Conservation (phyloP, 768 basidiomycete genomes). For the Tylopilus plumbeoviolaceoides region DNA sequence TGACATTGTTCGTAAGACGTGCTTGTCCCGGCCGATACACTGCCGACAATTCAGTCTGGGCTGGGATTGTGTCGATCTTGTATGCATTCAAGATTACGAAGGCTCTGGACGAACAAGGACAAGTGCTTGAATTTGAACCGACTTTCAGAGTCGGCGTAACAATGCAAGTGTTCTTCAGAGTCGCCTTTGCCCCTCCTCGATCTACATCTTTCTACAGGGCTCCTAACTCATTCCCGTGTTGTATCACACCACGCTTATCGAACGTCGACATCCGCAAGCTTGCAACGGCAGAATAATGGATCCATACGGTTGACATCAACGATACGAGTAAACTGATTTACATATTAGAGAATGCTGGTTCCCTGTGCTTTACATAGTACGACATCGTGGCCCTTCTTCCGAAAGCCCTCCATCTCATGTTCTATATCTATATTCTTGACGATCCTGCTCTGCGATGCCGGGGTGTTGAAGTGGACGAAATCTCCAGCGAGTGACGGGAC, state of each 20-base stretch:
- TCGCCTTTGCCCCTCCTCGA: not conserved
- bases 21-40: slow-evolving; percentile 31
- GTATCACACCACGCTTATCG: not conserved
- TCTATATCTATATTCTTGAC: slow-evolving; percentile 16
- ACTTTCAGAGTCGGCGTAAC: slow-evolving; percentile 14
- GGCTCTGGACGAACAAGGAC: slow-evolving; percentile 22
- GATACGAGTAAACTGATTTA: not conserved
- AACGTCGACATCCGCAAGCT: not conserved
- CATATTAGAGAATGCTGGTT: too few relatives aligned
- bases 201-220: not conserved
- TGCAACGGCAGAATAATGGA: not conserved
- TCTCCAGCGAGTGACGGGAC: slow-evolving; percentile 6
- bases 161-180: slow-evolving; percentile 1
- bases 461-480: slow-evolving; percentile 3
- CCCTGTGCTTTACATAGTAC: not conserved
- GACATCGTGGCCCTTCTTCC: too few relatives aligned
- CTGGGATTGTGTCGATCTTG: slow-evolving; percentile 25
- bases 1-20: slow-evolving; percentile 12
- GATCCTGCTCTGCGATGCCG: slow-evolving; percentile 18
- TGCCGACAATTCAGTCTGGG: slow-evolving; percentile 32
- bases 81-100: slow-evolving; percentile 24
- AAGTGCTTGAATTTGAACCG: slow-evolving; percentile 18
- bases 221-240: not conserved
- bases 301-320: not conserved
- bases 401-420: not conserved